Evolutionary conservation across 192 early-diverging fungal genomes (phyloP), one percentile per base, ranked within the genome.

Genomic region (Mortierella claussenii): DNA sequence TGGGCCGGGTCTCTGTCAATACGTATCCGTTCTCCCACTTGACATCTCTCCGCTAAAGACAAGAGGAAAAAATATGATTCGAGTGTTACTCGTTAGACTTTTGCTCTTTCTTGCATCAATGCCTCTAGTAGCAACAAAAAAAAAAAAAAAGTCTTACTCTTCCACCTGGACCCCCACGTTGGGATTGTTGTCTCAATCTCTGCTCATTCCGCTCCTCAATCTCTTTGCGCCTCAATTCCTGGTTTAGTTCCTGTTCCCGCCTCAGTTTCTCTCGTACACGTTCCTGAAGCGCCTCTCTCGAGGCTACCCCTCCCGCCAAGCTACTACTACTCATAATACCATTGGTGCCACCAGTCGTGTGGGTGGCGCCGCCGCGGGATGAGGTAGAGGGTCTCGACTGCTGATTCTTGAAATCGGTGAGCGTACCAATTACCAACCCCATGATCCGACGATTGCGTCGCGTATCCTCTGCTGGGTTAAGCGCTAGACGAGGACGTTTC

Each of bases 401-500:
- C 18, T 59, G 55, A 15, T 55, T 55, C 40, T 76, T 76, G 50
- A 66, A 67, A 27, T 67, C 64, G 0, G 58, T 47, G 23, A 76
- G 55, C 10, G 73, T 76, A 13, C 73, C 73, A 3, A 76, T 37
- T 21, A 76, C 67, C 73, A 76, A 67, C 3, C 73, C 73, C 73
- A 76, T 76, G 64, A 76, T 76, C 3, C 73, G 58, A 13, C 58
- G 49, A 10, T 59, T 59, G 28, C 73, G 73, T 32, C 49, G 49
- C 13, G 50, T 43, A 50, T 76, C 65, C 26, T 76, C 73, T 30
- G 21, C 61, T 17, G 50, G 60, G 52, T 53, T 44, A 30, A 43
- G 30, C 23, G 31, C 26, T 28, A 27, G 28, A 20, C 69, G 54
- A 1, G 46, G 24, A 4, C 69, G 62, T 7, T 55, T 51, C 17